These are phyloP conservation scores for Suillus sp. DNA, from an alignment of 768 basidiomycete genomes.

Conservation along the genomic window DNA sequence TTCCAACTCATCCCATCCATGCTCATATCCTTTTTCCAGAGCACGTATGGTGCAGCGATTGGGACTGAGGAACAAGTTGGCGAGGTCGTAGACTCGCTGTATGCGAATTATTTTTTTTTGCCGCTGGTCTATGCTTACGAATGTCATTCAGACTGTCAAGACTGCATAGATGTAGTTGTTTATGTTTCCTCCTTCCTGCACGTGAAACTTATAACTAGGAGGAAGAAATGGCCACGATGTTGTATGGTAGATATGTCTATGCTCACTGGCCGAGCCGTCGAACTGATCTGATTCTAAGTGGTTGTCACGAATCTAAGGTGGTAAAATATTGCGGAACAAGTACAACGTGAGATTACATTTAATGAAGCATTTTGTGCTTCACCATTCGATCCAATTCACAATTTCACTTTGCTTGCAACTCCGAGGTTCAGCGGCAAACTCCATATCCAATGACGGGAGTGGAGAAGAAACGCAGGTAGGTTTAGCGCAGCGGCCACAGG, in stretches of 20 bases:
- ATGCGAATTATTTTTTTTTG: constrained; percentile 54
- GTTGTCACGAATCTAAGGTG: too few relatives aligned
- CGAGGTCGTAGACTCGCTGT: constrained; percentile 92
- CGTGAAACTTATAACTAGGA: not conserved
- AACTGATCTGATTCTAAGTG: not conserved
- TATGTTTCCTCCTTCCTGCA: not conserved
- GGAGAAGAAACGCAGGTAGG: too few relatives aligned
- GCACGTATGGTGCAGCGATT: constrained; percentile 86
- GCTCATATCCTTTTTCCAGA: constrained; percentile 44
- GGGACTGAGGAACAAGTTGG: constrained; percentile 87
- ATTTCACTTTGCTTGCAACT: too few relatives aligned
- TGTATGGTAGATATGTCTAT: not conserved
- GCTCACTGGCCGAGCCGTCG: not conserved
- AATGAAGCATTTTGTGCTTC: too few relatives aligned
- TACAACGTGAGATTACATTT: not conserved
- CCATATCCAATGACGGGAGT: too few relatives aligned
- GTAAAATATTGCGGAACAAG: not conserved
- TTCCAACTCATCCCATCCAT: not conserved
- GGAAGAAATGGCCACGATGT: not conserved
- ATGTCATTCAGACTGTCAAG: constrained; percentile 41
- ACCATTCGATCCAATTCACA: too few relatives aligned
- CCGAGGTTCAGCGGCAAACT: too few relatives aligned
- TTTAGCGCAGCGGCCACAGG: too few relatives aligned
- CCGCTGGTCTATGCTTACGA: not conserved
- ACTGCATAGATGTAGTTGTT: constrained; percentile 34